phyloP scores from a whole-genome alignment of 306 rosid species.

The Prinsepia uniflora region DNA sequence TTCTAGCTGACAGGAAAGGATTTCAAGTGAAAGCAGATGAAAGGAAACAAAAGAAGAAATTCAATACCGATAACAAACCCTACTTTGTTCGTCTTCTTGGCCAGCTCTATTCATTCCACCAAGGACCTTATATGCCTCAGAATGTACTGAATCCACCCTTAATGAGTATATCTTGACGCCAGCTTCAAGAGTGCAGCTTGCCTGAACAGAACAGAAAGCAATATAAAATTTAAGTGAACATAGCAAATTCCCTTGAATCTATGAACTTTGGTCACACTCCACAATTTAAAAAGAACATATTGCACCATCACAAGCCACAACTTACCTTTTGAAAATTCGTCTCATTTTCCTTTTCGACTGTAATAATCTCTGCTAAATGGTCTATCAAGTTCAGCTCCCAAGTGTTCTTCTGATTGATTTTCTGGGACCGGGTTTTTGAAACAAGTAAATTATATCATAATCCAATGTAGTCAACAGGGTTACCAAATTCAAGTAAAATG shows the following conservation, averaged over 20 bases:
- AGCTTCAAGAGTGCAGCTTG: slow-evolving; percentile 96
- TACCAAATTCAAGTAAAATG: background rate
- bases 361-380: slow-evolving; percentile 80
- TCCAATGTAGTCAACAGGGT: background rate
- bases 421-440: slow-evolving; percentile 35
- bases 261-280: background rate
- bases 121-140: slow-evolving; percentile 95
- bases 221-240: slow-evolving; percentile 15
- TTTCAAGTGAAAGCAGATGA: background rate
- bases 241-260: background rate
- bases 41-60: background rate
- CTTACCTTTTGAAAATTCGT: slow-evolving; percentile 90
- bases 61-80: slow-evolving; percentile 16
- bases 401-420: slow-evolving; percentile 94
- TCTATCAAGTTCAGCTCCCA: slow-evolving; percentile 96
- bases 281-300: background rate
- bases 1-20: background rate
- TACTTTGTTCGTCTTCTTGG: slow-evolving; percentile 81
- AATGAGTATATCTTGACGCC: slow-evolving; percentile 88
- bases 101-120: slow-evolving; percentile 98
- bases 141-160: slow-evolving; percentile 92
- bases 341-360: slow-evolving; percentile 74
- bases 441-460: background rate
- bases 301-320: background rate
- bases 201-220: slow-evolving; percentile 43